phyloP scores from a whole-genome alignment of 169 alveolate genomes.

The Plasmodium vinckei region DNA sequence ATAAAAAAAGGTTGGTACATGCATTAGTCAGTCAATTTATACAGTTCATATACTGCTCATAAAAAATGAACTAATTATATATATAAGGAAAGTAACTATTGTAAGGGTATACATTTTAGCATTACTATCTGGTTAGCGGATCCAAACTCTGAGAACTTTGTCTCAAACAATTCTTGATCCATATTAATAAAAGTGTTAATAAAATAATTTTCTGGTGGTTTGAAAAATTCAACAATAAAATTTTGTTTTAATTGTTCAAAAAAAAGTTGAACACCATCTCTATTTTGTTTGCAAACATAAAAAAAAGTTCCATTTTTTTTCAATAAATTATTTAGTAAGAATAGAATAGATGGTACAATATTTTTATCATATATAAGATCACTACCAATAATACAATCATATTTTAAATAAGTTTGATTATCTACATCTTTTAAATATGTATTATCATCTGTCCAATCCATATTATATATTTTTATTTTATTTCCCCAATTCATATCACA shows the following conservation, averaged over 20 bases:
- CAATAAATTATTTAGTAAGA: slow-evolving; percentile 54
- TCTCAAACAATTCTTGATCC: slow-evolving; percentile 16
- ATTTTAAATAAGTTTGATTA: slow-evolving; percentile 13
- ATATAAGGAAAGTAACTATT: neutral
- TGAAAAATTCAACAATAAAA: slow-evolving; percentile 11
- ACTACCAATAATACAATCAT: slow-evolving; percentile 81
- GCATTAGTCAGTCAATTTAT: too few relatives aligned
- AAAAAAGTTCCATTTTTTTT: slow-evolving; percentile 77
- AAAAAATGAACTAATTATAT: neutral
- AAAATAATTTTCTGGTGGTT: slow-evolving; percentile 39
- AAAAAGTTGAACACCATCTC: slow-evolving; percentile 78
- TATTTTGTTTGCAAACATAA: slow-evolving; percentile 78
- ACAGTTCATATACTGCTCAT: too few relatives aligned
- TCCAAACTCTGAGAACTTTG: slow-evolving; percentile 41
- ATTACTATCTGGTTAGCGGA: slow-evolving; percentile 16
- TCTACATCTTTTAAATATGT: slow-evolving; percentile 56
- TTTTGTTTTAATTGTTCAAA: slow-evolving; percentile 72
- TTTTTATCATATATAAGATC: slow-evolving; percentile 81
- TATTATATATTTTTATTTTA: slow-evolving; percentile 46
- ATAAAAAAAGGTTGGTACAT: too few relatives aligned
- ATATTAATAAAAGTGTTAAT: slow-evolving; percentile 36
- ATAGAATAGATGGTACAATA: slow-evolving; percentile 76
- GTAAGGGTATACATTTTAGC: slow-evolving; percentile 18
- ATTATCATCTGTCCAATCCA: slow-evolving; percentile 75
- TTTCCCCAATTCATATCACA: slow-evolving; percentile 20